Conservation (phyloP, 306 rosid species). For the Arachis stenosperma region DNA sequence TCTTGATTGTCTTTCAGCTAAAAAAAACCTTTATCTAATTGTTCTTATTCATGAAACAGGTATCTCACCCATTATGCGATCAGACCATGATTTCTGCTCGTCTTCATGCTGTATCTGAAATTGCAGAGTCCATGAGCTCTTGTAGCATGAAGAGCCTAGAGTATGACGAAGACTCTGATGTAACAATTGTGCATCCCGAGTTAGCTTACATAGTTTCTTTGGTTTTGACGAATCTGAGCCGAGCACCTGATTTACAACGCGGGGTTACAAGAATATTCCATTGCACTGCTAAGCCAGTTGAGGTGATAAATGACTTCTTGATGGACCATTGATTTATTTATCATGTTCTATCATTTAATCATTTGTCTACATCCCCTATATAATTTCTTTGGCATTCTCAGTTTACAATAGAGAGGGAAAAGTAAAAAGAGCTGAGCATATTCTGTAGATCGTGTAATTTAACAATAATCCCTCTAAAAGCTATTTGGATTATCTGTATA, state of each 20-base stretch:
- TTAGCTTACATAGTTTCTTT: constrained; percentile 64
- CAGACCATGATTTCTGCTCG: constrained; percentile 80
- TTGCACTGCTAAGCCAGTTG: constrained; percentile 79
- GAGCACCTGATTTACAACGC: constrained; percentile 85
- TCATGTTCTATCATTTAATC: constrained; percentile 25
- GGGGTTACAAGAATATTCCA: constrained; percentile 93
- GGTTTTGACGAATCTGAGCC: constrained; percentile 72
- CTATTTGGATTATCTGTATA: constrained; percentile 23
- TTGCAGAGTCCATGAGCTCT: constrained; percentile 84
- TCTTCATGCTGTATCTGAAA: constrained; percentile 88
- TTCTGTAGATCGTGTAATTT: too few relatives aligned
- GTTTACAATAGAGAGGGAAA: constrained; percentile 16
- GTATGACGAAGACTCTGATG: constrained; percentile 47
- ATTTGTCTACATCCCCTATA: constrained; percentile 29
- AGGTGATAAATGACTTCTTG: constrained; percentile 59
- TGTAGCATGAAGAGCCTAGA: constrained; percentile 49
- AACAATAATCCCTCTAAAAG: constrained; percentile 2
- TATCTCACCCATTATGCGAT: constrained; percentile 85
- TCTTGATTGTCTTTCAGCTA: constrained; percentile 1
- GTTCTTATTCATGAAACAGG: constrained; percentile 62
- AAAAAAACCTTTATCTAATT: constrained; percentile 31
- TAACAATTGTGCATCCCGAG: constrained; percentile 51
- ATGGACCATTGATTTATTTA: constrained; percentile 26
- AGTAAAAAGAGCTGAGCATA: too few relatives aligned
- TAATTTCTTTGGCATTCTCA: not conserved